Conservation (phyloP, 805 yeast species). For the Saccharomycopsis malanga region DNA sequence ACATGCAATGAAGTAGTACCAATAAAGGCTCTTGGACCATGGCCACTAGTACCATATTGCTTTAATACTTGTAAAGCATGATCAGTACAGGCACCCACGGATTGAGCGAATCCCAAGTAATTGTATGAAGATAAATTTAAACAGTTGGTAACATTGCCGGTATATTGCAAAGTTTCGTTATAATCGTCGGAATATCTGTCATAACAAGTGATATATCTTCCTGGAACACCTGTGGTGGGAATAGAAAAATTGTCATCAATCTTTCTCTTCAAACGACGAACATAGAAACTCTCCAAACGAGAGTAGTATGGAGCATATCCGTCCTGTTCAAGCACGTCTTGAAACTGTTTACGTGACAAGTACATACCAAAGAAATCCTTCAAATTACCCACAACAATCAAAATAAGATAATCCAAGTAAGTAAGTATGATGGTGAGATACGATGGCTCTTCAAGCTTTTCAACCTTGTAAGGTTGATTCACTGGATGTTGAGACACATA, state of each 20-base stretch:
- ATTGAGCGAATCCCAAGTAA: conserved; percentile 95
- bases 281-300: conserved; percentile 88
- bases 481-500: conserved; percentile 41
- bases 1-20: conserved; percentile 75
- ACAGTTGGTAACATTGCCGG: conserved; percentile 72
- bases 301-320: conserved; percentile 97
- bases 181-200: conserved; percentile 68
- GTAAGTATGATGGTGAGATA: conserved; percentile 73
- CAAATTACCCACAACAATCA: conserved; percentile 83
- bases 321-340: conserved; percentile 63
- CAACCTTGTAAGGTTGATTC: conserved; percentile 35
- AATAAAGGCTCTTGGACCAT: conserved; percentile 66
- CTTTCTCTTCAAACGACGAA: conserved; percentile 84
- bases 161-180: conserved; percentile 58
- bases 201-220: conserved; percentile 76
- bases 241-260: conserved; percentile 93
- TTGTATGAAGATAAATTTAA: conserved; percentile 86
- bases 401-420: conserved; percentile 73
- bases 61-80: conserved; percentile 55
- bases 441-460: conserved; percentile 68
- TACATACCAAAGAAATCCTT: conserved; percentile 80
- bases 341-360: conserved; percentile 59
- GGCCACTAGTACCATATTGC: conserved; percentile 68
- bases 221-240: conserved; percentile 97
- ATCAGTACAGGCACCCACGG: conserved; percentile 85